Evolutionary conservation across 495 filamentous ascomycete genomes (phyloP), one percentile per base, ranked within the genome.

Genomic region (Bombardia bombarda): DNA sequence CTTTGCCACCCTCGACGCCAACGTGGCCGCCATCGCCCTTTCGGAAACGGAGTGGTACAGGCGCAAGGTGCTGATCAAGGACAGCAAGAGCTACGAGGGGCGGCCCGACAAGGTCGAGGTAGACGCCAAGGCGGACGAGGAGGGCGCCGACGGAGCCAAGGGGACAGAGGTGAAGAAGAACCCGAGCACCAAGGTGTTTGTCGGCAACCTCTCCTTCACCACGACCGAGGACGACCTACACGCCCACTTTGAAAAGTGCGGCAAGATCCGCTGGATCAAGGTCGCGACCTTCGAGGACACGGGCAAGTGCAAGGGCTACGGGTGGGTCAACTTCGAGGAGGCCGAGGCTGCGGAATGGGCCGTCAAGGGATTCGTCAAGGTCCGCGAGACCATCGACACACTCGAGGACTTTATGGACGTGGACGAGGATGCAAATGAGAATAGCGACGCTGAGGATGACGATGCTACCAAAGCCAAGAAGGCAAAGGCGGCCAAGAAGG

Each of bases 251-350:
- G 68, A 65, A 20, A 83, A 79, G 55, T 96, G 90, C 54, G 92
- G 92, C 31, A 74, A 79, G 36, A 73, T 99, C 42, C 66, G 71
- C 25, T 83, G 83, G 64, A 72, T 89, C 49, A 86, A 90, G 60
- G 66, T 95, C 35, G 93, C 93, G 2, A 95, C 90, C 0, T 99
- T 99, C 56, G 87, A 97, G 60, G 93, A 99, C 55, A 79, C 82
- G 30, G 93, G 92, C 20, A 97, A 97, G 68, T 97, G 93, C 70
- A 96, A 96, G 68, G 92, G 92, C 1, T 99, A 86, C 69, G 90
- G 82, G 16, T 97, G 92, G 86, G 79, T 97, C 36, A 82, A 83
- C 30, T 99, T 97, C 66, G 80, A 81, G 56, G 80, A 87, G 19
- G 49, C 87, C 14, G 80, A 84, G 16, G 76, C 81, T 0, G 87